Evolutionary conservation across 306 rosid genomes (phyloP).

Genomic region (Cicer yamashitae): DNA sequence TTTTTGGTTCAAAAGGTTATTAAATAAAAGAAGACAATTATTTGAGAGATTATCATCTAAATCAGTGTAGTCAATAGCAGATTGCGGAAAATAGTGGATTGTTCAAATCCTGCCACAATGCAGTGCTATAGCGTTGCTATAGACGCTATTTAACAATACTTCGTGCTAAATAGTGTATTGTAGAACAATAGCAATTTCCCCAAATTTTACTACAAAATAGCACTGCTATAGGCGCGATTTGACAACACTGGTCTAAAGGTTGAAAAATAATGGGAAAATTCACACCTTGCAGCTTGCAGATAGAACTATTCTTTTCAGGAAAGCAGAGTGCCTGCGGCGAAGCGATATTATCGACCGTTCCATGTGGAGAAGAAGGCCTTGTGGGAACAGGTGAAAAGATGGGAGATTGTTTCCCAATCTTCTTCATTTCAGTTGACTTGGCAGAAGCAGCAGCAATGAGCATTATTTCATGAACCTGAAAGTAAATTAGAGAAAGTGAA

Average conservation of each 20-base stretch:
- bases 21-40: neutral
- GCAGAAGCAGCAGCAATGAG: conserved; percentile 63
- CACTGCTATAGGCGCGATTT: too few relatives aligned
- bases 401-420: conserved; percentile 46
- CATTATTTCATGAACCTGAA: conserved; percentile 66
- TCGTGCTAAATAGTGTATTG: too few relatives aligned
- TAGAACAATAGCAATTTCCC: too few relatives aligned
- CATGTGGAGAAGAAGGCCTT: conserved; percentile 57
- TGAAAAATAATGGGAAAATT: conserved; percentile 20
- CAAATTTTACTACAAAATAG: too few relatives aligned
- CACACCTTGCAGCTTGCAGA: conserved; percentile 67
- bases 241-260: neutral
- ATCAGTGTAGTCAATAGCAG: neutral
- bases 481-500: conserved; percentile 12
- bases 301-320: conserved; percentile 55
- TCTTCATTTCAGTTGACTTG: conserved; percentile 55
- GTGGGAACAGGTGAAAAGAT: conserved; percentile 53
- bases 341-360: conserved; percentile 47
- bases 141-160: too few relatives aligned
- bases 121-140: too few relatives aligned
- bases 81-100: too few relatives aligned
- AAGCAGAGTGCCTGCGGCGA: conserved; percentile 49
- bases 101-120: too few relatives aligned
- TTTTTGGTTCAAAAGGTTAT: neutral
- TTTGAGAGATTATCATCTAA: conserved; percentile 2